Evolutionary conservation across 129 eudicot species (phyloP).

Genomic region (Pittosporum tobira): DNA sequence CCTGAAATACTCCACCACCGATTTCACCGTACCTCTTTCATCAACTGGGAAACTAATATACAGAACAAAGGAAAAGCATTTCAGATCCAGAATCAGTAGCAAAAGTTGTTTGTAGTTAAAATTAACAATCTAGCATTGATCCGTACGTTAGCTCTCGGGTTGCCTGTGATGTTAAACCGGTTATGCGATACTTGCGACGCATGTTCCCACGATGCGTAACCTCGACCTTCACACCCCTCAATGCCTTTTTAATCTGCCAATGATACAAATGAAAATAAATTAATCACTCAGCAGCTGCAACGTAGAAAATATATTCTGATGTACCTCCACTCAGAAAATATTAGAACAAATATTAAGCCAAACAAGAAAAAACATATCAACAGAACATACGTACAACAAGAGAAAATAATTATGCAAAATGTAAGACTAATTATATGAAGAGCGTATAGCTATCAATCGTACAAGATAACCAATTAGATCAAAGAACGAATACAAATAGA

Average conservation of each 20-base stretch:
- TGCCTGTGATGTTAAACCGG: slow-evolving; percentile 88
- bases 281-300: neutral
- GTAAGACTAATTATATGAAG: no score
- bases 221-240: slow-evolving; percentile 88
- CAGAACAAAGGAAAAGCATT: neutral
- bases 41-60: slow-evolving; percentile 69
- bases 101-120: no score
- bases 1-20: slow-evolving; percentile 76
- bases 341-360: neutral
- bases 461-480: no score
- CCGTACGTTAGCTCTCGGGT: slow-evolving; percentile 78
- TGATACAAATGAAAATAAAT: neutral
- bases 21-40: slow-evolving; percentile 73
- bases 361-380: neutral
- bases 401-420: no score
- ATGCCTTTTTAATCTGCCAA: slow-evolving; percentile 74
- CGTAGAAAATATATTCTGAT: neutral
- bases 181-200: slow-evolving; percentile 78
- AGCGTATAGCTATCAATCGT: no score
- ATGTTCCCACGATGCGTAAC: slow-evolving; percentile 91
- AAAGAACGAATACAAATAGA: no score
- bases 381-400: no score
- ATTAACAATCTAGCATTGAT: neutral
- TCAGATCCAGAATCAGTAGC: no score
- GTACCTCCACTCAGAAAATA: neutral